These are phyloP conservation scores for Saccharomycopsis sp. DNA, from an alignment of 805 yeast genomes.

Conservation along the genomic window DNA sequence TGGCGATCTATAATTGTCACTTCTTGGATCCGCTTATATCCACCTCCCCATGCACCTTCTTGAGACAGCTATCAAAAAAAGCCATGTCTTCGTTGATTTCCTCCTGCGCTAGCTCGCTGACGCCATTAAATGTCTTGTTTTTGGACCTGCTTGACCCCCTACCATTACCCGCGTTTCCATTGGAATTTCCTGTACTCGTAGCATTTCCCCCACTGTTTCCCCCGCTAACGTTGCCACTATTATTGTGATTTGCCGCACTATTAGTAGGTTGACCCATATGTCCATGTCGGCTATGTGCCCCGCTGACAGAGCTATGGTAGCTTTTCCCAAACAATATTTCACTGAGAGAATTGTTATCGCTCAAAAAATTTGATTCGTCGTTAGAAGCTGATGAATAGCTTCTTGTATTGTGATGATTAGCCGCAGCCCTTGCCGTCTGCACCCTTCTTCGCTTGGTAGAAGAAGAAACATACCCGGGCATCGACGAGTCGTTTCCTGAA, in stretches of 20 bases:
- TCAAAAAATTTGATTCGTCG: slow-evolving; percentile 20
- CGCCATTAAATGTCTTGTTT: slow-evolving; percentile 11
- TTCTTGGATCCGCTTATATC: neutral
- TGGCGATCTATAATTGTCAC: no score
- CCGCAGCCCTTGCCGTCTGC: slow-evolving; percentile 21
- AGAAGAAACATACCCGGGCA: slow-evolving; percentile 17
- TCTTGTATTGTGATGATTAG: slow-evolving; percentile 13
- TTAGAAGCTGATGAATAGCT: slow-evolving; percentile 17
- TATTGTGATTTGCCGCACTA: neutral
- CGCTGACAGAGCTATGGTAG: neutral
- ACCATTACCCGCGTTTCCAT: neutral
- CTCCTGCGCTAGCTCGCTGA: slow-evolving; percentile 8
- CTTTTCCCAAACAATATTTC: slow-evolving; percentile 20
- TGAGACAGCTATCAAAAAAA: slow-evolving; percentile 14
- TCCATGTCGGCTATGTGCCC: neutral
- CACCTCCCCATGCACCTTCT: neutral
- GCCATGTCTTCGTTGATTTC: slow-evolving; percentile 17
- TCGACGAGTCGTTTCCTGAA: slow-evolving; percentile 18
- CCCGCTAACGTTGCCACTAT: neutral
- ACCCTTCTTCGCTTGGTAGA: slow-evolving; percentile 16
- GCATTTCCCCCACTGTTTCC: slow-evolving; percentile 5
- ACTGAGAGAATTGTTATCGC: slow-evolving; percentile 20
- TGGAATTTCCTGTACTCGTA: neutral
- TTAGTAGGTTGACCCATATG: neutral
- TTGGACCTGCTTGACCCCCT: slow-evolving; percentile 11